These are phyloP conservation scores for Leishmania tarentolae DNA, from an alignment of 208 protist species.

Conservation along the genomic window DNA sequence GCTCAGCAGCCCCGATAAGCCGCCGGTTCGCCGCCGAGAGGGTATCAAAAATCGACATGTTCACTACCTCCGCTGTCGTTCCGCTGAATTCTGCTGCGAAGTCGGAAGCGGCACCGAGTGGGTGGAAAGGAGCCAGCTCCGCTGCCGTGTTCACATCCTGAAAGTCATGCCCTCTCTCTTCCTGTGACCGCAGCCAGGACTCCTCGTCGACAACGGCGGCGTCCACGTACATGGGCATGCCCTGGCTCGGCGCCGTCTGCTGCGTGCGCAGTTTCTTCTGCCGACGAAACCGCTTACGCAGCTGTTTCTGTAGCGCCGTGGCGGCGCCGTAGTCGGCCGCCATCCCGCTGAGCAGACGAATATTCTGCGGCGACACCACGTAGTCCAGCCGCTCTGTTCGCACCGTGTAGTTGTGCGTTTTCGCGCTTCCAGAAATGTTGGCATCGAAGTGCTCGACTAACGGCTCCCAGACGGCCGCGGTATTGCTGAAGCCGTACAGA, in stretches of 20 bases:
- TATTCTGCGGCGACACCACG: conserved; percentile 77
- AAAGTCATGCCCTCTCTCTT: conserved; percentile 22
- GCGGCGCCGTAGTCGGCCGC: conserved; percentile 53
- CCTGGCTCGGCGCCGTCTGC: conserved; percentile 32
- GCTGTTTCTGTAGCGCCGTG: conserved; percentile 55
- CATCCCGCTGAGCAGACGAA: conserved; percentile 53
- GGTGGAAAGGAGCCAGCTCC: conserved; percentile 12
- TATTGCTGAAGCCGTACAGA: conserved; percentile 74
- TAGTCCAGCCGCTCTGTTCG: conserved; percentile 69
- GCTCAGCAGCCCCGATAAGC: background rate
- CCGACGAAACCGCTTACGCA: conserved; percentile 55
- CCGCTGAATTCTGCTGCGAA: conserved; percentile 5
- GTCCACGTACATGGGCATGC: conserved; percentile 38
- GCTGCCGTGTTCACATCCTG: background rate
- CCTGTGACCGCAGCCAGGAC: conserved; percentile 10
- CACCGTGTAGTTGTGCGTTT: conserved; percentile 59
- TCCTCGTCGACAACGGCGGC: conserved; percentile 29
- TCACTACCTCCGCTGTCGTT: conserved; percentile 16
- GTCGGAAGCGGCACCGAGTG: conserved; percentile 14
- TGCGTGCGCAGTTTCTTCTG: conserved; percentile 36
- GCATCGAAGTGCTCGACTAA: conserved; percentile 70
- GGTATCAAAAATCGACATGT: conserved; percentile 36
- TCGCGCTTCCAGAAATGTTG: conserved; percentile 49
- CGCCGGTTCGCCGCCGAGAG: conserved; percentile 25
- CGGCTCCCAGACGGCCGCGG: conserved; percentile 83